Conservation (phyloP, 2,329 filamentous ascomycete species). For the Exophiala sp. region DNA sequence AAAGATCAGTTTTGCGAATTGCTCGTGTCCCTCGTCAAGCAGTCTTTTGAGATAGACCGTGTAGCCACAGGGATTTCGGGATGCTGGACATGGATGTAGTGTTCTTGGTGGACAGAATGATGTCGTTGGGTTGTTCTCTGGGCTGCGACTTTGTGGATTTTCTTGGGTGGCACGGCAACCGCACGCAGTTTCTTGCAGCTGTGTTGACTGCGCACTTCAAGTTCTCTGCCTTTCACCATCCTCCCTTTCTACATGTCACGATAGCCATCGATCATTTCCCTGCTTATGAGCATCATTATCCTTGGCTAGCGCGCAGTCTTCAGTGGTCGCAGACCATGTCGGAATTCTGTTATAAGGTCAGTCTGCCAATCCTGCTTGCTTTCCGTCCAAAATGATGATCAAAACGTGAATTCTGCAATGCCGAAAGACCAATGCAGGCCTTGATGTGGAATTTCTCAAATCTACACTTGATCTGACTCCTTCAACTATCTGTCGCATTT, state of each 20-base stretch:
- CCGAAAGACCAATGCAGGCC: conserved; percentile 14
- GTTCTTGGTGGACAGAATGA: neutral
- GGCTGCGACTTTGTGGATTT: conserved; percentile 1
- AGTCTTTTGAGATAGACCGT: too few species aligned
- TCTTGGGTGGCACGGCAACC: conserved; percentile 6
- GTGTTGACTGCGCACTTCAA: neutral
- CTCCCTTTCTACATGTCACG: neutral
- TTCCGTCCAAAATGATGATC: conserved; percentile 14
- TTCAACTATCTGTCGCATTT: neutral
- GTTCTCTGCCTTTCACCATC: too few species aligned
- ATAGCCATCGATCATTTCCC: neutral
- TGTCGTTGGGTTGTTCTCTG: neutral
- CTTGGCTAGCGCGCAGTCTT: too few species aligned
- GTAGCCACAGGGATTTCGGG: too few species aligned
- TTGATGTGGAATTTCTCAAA: conserved; percentile 19
- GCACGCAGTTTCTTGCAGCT: too few species aligned
- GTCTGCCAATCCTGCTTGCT: neutral
- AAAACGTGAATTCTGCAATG: conserved; percentile 26
- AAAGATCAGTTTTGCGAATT: too few species aligned
- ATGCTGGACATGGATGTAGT: too few species aligned
- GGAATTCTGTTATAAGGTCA: neutral
- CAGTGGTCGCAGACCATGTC: too few species aligned
- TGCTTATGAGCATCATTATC: too few species aligned
- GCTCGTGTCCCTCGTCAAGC: too few species aligned
- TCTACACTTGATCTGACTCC: conserved; percentile 18